Conservation (phyloP, 169 alveolate species). For the Cryptosporidium muris region DNA sequence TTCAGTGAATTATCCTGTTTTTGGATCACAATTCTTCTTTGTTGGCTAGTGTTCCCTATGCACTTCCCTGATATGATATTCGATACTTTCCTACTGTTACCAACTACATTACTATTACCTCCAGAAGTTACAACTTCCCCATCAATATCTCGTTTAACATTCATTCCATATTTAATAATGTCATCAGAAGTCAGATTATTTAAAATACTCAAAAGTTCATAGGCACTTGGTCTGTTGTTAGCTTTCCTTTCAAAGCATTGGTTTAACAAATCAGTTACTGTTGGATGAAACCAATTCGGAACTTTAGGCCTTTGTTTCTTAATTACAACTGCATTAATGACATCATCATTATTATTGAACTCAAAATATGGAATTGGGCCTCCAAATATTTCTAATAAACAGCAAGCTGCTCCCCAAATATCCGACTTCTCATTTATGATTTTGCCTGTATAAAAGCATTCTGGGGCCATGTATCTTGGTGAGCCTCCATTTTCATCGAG, state of each 20-base stretch:
- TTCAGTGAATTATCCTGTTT: constrained; percentile 23
- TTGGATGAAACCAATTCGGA: constrained; percentile 75
- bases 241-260: constrained; percentile 73
- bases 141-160: constrained; percentile 25
- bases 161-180: constrained; percentile 46
- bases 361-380: constrained; percentile 83
- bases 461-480: constrained; percentile 87
- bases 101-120: constrained; percentile 65
- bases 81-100: constrained; percentile 72
- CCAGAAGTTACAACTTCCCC: constrained; percentile 46
- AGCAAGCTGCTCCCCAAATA: constrained; percentile 84
- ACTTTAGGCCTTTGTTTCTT: constrained; percentile 73
- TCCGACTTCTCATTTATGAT: constrained; percentile 81
- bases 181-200: constrained; percentile 23
- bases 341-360: constrained; percentile 76
- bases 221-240: constrained; percentile 72
- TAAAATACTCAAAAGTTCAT: constrained; percentile 18
- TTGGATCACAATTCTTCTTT: constrained; percentile 58
- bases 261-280: constrained; percentile 34
- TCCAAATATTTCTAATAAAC: constrained; percentile 82
- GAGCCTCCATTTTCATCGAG: constrained; percentile 86
- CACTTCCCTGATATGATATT: constrained; percentile 77
- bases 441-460: constrained; percentile 79
- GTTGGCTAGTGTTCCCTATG: constrained; percentile 70
- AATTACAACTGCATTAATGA: constrained; percentile 72